A percentile compares a stretch with the other conserved stretches of the same genome.
phyloP scores from a whole-genome alignment of 352 stramenopile species.

The Elongisporangium prolatum region DNA sequence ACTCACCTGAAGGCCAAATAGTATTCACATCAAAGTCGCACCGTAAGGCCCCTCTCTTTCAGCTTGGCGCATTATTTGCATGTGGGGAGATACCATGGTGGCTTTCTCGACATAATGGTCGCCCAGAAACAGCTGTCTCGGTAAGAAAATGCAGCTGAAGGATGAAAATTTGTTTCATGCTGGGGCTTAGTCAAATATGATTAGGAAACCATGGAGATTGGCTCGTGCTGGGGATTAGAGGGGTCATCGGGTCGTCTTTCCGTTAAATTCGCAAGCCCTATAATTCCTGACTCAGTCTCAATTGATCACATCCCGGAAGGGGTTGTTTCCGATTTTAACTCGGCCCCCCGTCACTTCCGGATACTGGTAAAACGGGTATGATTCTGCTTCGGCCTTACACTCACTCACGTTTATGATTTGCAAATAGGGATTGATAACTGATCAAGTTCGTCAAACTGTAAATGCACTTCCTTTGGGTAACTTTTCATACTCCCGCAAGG shows the following conservation, averaged over 20 bases:
- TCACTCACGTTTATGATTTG: neutral
- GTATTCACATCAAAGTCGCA: slow-evolving; percentile 62
- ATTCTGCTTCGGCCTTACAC: neutral
- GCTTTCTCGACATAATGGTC: slow-evolving; percentile 69
- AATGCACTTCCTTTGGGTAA: slow-evolving; percentile 62
- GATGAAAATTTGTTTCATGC: neutral
- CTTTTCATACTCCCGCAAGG: slow-evolving; percentile 60
- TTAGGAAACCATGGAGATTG: slow-evolving; percentile 82
- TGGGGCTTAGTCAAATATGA: slow-evolving; percentile 2
- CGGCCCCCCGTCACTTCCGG: slow-evolving; percentile 57
- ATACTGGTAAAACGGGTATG: slow-evolving; percentile 35
- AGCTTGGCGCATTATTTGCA: slow-evolving; percentile 33
- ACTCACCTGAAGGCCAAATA: slow-evolving; percentile 7
- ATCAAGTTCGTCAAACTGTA: slow-evolving; percentile 35
- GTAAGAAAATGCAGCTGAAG: slow-evolving; percentile 19
- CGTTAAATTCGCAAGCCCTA: slow-evolving; percentile 60
- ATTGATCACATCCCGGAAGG: slow-evolving; percentile 78
- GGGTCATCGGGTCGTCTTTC: slow-evolving; percentile 61
- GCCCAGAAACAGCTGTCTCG: slow-evolving; percentile 74
- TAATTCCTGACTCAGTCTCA: slow-evolving; percentile 61
- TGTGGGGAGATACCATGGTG: slow-evolving; percentile 61
- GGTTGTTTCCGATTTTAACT: slow-evolving; percentile 67
- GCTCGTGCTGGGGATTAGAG: slow-evolving; percentile 73
- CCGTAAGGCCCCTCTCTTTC: slow-evolving; percentile 26
- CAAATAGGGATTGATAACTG: slow-evolving; percentile 36